Evolutionary conservation across 805 yeast genomes (phyloP).

Genomic region (Saturnispora mendoncae): DNA sequence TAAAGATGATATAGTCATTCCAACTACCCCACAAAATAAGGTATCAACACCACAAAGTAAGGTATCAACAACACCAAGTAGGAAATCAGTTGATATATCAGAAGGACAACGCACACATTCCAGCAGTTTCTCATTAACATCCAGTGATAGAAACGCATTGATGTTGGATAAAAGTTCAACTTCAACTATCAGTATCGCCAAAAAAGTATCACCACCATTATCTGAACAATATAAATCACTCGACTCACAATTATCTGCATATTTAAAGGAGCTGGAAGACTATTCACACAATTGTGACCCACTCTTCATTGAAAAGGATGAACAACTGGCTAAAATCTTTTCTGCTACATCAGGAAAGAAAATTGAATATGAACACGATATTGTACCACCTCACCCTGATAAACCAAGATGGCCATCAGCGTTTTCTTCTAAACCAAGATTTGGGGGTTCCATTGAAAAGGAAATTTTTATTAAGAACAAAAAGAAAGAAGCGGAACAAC

Average conservation of each 20-base stretch:
- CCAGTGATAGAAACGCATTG: constrained; percentile 2
- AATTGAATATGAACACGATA: constrained; percentile 31
- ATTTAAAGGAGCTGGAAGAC: constrained; percentile 29
- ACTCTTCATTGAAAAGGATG: constrained; percentile 11
- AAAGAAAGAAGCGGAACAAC: constrained; percentile 16
- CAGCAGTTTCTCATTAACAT: background rate
- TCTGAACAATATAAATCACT: constrained; percentile 23
- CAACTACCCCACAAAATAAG: constrained; percentile 1
- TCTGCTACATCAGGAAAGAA: constrained; percentile 20
- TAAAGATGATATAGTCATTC: constrained; percentile 11
- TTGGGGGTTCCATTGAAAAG: constrained; percentile 20
- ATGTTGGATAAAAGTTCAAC: background rate
- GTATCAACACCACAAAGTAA: too few relatives aligned
- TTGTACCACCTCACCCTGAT: constrained; percentile 45
- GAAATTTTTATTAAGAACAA: constrained; percentile 17
- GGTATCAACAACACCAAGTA: too few relatives aligned
- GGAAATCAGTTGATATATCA: too few relatives aligned
- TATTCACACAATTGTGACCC: background rate
- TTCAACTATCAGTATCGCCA: too few relatives aligned
- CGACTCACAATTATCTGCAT: constrained; percentile 41
- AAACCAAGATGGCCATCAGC: constrained; percentile 42
- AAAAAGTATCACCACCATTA: constrained; percentile 11
- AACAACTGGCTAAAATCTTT: constrained; percentile 13
- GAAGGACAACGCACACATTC: background rate
- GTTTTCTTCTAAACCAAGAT: constrained; percentile 27